Evolutionary conservation across 345 rosid genomes (phyloP).

Genomic region (Adansonia digitata): DNA sequence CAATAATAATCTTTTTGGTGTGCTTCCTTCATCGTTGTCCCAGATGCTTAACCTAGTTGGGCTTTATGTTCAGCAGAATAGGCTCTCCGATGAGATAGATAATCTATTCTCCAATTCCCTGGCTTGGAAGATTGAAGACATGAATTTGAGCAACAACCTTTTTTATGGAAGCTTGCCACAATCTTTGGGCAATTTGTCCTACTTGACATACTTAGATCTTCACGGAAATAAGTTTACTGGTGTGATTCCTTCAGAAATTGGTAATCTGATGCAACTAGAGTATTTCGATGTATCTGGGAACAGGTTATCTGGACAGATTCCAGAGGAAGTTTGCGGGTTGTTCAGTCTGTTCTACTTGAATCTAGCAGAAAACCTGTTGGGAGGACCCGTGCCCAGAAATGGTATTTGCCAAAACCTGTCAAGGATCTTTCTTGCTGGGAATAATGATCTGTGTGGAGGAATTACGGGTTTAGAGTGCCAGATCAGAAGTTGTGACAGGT

Average conservation of each 20-base stretch:
- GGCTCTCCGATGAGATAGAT: constrained; percentile 42
- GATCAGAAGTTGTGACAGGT: constrained; percentile 27
- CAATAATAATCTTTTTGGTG: constrained; percentile 50
- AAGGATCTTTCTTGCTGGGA: constrained; percentile 43
- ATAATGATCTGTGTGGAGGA: constrained; percentile 55
- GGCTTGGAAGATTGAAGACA: constrained; percentile 57
- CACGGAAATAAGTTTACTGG: constrained; percentile 55
- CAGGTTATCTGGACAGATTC: constrained; percentile 56
- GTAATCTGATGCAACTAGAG: constrained; percentile 59
- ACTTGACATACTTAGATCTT: constrained; percentile 59
- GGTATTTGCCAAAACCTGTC: constrained; percentile 60
- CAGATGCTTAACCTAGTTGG: constrained; percentile 63
- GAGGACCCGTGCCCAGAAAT: constrained; percentile 52
- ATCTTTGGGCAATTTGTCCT: constrained; percentile 58
- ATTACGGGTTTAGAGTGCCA: constrained; percentile 39
- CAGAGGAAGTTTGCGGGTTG: constrained; percentile 44
- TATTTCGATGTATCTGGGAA: constrained; percentile 59
- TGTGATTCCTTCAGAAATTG: constrained; percentile 52
- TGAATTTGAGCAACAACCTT: constrained; percentile 58
- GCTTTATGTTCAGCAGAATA: constrained; percentile 64
- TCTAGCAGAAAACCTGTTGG: constrained; percentile 48
- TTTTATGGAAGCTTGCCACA: constrained; percentile 50
- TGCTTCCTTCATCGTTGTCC: constrained; percentile 54
- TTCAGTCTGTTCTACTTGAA: constrained; percentile 39
- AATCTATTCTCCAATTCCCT: constrained; percentile 37